These are phyloP conservation scores for Ophiostoma sp. DNA, from an alignment of 2,329 filamentous ascomycete genomes.

Conservation along the genomic window DNA sequence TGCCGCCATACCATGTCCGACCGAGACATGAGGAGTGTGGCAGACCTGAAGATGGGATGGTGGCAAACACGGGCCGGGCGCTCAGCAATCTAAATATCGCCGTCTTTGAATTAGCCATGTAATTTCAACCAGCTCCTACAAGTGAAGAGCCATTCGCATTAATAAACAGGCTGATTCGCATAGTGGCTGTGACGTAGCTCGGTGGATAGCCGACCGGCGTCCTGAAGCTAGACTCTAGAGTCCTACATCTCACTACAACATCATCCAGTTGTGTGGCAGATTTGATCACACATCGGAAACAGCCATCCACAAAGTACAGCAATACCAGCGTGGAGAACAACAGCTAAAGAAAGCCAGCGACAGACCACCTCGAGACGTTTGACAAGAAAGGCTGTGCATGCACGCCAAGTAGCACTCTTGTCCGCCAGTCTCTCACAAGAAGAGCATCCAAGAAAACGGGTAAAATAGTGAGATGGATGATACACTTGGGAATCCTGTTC, in stretches of 20 bases:
- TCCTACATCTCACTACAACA: too few species aligned
- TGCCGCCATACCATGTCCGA: background rate
- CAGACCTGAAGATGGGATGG: background rate
- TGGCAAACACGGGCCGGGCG: slow-evolving; percentile 4
- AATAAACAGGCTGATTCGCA: too few species aligned
- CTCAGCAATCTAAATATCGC: background rate
- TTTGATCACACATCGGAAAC: too few species aligned
- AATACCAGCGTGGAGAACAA: too few species aligned
- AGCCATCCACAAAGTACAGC: too few species aligned
- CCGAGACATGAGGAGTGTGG: background rate
- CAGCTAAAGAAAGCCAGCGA: too few species aligned
- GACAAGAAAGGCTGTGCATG: slow-evolving; percentile 7
- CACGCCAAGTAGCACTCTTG: background rate
- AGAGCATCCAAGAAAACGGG: background rate
- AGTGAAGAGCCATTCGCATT: too few species aligned
- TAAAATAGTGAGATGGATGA: background rate
- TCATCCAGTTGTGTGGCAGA: too few species aligned
- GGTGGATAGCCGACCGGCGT: too few species aligned
- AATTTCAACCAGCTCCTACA: too few species aligned
- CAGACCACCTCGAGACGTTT: background rate
- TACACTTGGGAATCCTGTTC: background rate
- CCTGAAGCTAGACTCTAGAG: too few species aligned
- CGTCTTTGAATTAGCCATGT: background rate
- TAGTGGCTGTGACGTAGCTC: too few species aligned
- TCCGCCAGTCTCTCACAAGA: background rate